Conservation (phyloP, 2,329 filamentous ascomycete species). For the Colletotrichum truncatum region DNA sequence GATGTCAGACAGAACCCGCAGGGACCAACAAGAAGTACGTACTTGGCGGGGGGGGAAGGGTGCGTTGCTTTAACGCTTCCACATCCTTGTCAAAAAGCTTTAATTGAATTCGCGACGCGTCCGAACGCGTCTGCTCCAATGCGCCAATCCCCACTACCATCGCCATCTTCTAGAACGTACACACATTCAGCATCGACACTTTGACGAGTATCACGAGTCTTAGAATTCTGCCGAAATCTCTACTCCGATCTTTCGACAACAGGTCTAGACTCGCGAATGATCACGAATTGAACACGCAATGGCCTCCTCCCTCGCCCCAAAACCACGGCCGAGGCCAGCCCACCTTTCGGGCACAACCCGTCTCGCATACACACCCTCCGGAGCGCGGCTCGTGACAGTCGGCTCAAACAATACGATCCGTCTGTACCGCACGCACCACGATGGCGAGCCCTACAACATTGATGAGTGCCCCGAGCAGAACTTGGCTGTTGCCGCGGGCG, state of each 20-base stretch:
- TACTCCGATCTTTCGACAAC: not conserved
- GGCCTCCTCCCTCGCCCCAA: conserved; percentile 50
- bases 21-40: not conserved
- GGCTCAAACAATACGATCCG: conserved; percentile 94
- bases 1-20: not conserved
- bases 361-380: conserved; percentile 89
- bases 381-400: conserved; percentile 86
- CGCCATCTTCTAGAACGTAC: not conserved
- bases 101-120: conserved; percentile 50
- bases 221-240: not conserved
- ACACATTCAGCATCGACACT: conserved; percentile 11
- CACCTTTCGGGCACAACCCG: conserved; percentile 89
- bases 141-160: not conserved
- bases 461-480: conserved; percentile 93
- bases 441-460: conserved; percentile 91
- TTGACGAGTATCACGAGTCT: not conserved
- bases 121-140: conserved; percentile 46
- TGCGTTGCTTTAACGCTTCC: no score
- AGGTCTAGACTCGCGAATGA: not conserved
- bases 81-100: conserved; percentile 30
- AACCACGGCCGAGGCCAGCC: conserved; percentile 72
- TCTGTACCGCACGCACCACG: conserved; percentile 89
- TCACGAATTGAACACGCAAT: not conserved
- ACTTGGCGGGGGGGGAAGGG: not conserved
- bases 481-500: conserved; percentile 73